phyloP scores from a whole-genome alignment of 805 yeast genomes.

The baker's yeast (Saccharomyces cerevisiae) region DNA sequence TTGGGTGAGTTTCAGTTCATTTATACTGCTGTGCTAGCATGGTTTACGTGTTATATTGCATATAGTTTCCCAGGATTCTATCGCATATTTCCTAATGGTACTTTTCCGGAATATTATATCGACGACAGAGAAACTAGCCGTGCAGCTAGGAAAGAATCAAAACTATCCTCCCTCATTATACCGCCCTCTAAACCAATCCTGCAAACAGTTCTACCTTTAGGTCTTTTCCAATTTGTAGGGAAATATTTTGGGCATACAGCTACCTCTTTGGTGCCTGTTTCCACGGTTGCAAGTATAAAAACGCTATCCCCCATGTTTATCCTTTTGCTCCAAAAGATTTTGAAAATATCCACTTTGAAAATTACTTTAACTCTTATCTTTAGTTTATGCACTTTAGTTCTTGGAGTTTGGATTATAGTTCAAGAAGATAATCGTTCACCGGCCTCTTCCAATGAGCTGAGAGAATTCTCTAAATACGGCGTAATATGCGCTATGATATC shows the following conservation, averaged over 20 bases:
- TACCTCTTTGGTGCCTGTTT: constrained; percentile 55
- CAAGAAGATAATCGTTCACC: constrained; percentile 11
- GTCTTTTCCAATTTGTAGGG: constrained; percentile 58
- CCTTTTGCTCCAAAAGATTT: constrained; percentile 44
- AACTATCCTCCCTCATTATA: constrained; percentile 10
- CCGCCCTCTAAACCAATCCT: constrained; percentile 35
- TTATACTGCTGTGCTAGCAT: constrained; percentile 40
- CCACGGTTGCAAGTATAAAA: constrained; percentile 64
- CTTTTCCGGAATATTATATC: constrained; percentile 38
- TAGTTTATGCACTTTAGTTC: constrained; percentile 20
- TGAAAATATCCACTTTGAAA: constrained; percentile 17
- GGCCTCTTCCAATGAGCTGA: neutral
- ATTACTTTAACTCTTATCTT: constrained; percentile 9
- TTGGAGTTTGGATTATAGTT: constrained; percentile 29
- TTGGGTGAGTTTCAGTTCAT: constrained; percentile 58
- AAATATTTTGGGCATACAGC: constrained; percentile 57
- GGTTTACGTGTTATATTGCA: constrained; percentile 32
- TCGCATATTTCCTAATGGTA: constrained; percentile 43
- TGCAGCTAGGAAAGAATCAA: constrained; percentile 2
- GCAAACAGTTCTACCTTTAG: constrained; percentile 51
- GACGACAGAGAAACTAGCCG: constrained; percentile 16
- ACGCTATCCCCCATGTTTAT: constrained; percentile 58
- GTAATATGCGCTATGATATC: constrained; percentile 60
- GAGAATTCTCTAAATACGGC: constrained; percentile 37
- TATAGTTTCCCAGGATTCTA: constrained; percentile 28